Base-by-base conservation (phyloP, 140 eudicot genomes). In the Anethum foeniculum region DNA sequence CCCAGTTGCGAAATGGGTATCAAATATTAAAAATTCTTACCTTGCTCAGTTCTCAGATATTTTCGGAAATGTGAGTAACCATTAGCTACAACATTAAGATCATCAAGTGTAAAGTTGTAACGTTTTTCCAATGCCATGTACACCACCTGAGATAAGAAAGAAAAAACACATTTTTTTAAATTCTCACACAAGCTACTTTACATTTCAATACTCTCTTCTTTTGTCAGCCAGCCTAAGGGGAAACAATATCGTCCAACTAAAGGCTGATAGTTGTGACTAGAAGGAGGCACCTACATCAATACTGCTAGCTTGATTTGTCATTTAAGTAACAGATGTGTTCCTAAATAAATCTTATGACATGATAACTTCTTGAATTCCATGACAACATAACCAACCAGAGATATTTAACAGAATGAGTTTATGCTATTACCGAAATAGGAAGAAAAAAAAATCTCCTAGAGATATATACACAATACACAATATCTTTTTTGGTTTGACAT, bases 101-200 rank as follows among this genome's bases (percentile, higher is more conserved):
- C 97, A 56, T 89, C 90, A 30, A 94, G 82, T 82, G 89, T 81
- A 82, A 94, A 94, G 84, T 92, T 94, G 89, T 92, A 92, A 60
- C 98, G 96, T 81, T 92, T 94, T 87, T 94, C 98, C 73, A 94
- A 83, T 13, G 98, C 98, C 89, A 94, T 76, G 85, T 92, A 94
- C 80, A 92, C 49, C 71, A 92, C 91, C 96, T 92, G 86, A 77
- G 81, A 64, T 27, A 48, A 81, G 36, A 72, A 18, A 23, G 44
- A 43, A 69, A 64, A 19, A 47, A 39, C 73, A 60, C 62, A 58
- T 38, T 47, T 3, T 75, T 30, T 41, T 3, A 41, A 75, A 25
- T 5, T 43, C 56, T 74, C n/a, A 9, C 30, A 12, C 56, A 23
- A 44, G 7, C 56, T 4, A 74, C 78, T 43, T 43, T 38, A 74